phyloP scores from a whole-genome alignment of 768 basidiomycete genomes.

The Boletus subparvulus region DNA sequence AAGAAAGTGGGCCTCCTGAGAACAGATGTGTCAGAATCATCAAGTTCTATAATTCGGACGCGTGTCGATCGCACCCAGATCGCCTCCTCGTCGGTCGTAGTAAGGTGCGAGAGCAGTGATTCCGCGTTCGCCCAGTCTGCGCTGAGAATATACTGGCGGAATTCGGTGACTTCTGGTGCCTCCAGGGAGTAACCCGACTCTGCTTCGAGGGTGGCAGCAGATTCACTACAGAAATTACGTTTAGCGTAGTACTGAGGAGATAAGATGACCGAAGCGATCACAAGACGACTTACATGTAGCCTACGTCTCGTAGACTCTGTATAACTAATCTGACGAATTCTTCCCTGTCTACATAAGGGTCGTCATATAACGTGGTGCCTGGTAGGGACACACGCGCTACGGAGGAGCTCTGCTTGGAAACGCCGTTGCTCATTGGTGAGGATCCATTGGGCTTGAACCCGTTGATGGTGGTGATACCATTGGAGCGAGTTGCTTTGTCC shows the following conservation, averaged over 20 bases:
- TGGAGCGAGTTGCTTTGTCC: conserved; percentile 33
- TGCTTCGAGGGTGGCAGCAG: conserved; percentile 83
- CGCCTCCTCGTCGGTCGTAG: conserved; percentile 65
- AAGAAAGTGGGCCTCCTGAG: conserved; percentile 78
- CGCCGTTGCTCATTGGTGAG: conserved; percentile 49
- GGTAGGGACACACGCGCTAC: conserved; percentile 65
- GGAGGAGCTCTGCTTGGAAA: conserved; percentile 45
- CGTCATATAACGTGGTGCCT: conserved; percentile 75
- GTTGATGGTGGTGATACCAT: conserved; percentile 45
- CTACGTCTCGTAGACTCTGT: conserved; percentile 87
- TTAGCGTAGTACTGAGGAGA: conserved; percentile 10
- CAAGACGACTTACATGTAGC: conserved; percentile 55
- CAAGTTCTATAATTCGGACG: conserved; percentile 1
- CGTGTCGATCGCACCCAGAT: conserved; percentile 56
- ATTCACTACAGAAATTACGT: conserved; percentile 55
- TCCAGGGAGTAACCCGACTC: conserved; percentile 93
- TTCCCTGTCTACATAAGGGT: conserved; percentile 78
- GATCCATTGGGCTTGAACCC: conserved; percentile 38
- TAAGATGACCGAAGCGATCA: conserved; percentile 9
- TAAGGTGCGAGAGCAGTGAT: conserved; percentile 61
- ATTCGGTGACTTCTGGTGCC: conserved; percentile 70
- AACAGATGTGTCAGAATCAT: conserved; percentile 23
- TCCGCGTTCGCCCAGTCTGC: conserved; percentile 83
- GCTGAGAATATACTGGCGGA: conserved; percentile 75
- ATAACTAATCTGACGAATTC: conserved; percentile 89